Evolutionary conservation across 345 rosid genomes (phyloP), one percentile per base, ranked within the genome.

Genomic region (Clausena lansium): DNA sequence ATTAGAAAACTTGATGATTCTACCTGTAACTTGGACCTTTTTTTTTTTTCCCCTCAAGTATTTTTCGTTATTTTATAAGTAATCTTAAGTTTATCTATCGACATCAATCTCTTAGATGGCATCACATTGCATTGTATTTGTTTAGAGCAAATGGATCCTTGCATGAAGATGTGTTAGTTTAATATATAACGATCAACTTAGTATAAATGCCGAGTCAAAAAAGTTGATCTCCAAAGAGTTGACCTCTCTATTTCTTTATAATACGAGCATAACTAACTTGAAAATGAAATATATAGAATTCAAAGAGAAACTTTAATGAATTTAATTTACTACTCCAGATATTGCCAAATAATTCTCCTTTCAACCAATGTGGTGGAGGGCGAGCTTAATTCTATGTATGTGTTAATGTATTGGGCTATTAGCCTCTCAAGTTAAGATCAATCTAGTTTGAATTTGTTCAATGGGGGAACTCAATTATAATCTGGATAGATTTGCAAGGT

Each of bases 261-360:
- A 20, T 78, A n/a, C 39, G 57, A 45, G 50, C 71, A 55, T 68
- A 82, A 80, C 81, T 63, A 81, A 84, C 81, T 57, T 17, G 47
- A 24, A 39, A 17, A 67, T 5, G 41, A 64, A 64, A 33, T 64
- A 22, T 9, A 7, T 58, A 7, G 11, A 58, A 58, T 2, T 52
- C 22, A 17, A n/a, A 22, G 27, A n/a, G 61, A 58, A n/a, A 58
- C 28, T 58, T 57, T 0, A 50, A 17, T 17, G 20, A 50, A 50
- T 50, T 17, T 52, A 14, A 52, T 45, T 45, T 13, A 13, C 50
- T 45, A 45, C 50, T 11, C 50, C 50, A 14, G 50, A 11, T 45
- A 13, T 3, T 13, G 50, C 15, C 3, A 13, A 45, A 45, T 45
- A 45, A 45, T 13, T 45, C 50, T 45, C 50, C 15, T 45, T 11